These are phyloP conservation scores for Whalleya microplaca DNA, from an alignment of 2,329 filamentous ascomycete species.

Conservation along the genomic window DNA sequence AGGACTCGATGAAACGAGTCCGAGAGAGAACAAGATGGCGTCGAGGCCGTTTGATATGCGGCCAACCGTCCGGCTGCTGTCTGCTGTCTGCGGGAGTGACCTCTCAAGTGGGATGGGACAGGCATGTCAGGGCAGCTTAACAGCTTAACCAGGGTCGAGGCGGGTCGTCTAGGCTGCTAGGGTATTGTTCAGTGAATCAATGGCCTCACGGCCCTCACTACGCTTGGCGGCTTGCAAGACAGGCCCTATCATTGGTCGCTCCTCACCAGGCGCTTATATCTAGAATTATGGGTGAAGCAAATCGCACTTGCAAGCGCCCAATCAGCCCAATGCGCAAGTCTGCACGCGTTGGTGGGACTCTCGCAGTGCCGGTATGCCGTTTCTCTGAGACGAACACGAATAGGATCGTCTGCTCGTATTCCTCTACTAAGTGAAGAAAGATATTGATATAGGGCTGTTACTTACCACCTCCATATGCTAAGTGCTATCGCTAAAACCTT, in stretches of 20 bases:
- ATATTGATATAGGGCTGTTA: too few relatives aligned
- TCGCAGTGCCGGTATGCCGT: slow-evolving; percentile 14
- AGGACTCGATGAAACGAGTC: slow-evolving; percentile 29
- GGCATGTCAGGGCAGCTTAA: slow-evolving; percentile 2
- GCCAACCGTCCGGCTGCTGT: slow-evolving; percentile 27
- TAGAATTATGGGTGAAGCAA: slow-evolving; percentile 26
- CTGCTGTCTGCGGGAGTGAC: slow-evolving; percentile 17
- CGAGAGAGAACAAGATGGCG: slow-evolving; percentile 20
- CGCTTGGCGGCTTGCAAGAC: slow-evolving; percentile 28
- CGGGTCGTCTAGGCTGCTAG: slow-evolving; percentile 11
- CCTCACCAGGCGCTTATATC: slow-evolving; percentile 34
- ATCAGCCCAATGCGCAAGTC: slow-evolving; percentile 25
- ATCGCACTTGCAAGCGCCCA: slow-evolving; percentile 34
- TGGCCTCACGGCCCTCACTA: slow-evolving; percentile 20
- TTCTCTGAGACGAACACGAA: slow-evolving; percentile 16
- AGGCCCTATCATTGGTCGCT: slow-evolving; percentile 30
- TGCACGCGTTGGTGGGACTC: slow-evolving; percentile 10
- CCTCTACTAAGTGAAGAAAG: too few relatives aligned
- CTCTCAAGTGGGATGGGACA: not conserved
- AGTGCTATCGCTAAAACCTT: too few relatives aligned
- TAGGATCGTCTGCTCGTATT: not conserved
- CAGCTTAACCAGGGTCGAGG: slow-evolving; percentile 7
- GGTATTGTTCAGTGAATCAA: slow-evolving; percentile 25
- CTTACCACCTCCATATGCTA: too few relatives aligned
- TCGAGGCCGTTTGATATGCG: slow-evolving; percentile 33